Conservation (phyloP, 2,329 filamentous ascomycete genomes). For the Fusarium sambucinum region DNA sequence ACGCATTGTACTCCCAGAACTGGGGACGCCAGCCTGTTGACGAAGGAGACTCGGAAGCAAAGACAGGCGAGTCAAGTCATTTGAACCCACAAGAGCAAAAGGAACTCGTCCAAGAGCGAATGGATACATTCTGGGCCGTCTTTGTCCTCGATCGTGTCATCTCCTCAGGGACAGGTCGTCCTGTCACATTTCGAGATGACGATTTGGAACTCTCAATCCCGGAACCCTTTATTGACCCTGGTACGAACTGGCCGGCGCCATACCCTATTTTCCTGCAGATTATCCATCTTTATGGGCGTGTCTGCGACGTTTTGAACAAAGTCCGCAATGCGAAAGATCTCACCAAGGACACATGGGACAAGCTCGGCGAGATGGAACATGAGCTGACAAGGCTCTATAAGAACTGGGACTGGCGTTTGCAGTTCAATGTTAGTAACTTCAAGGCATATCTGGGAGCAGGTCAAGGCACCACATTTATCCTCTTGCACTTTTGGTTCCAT, state of each 20-base stretch:
- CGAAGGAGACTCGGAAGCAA: constrained; percentile 56
- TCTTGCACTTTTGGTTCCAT: constrained; percentile 91
- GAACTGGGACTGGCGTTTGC: constrained; percentile 77
- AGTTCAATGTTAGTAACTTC: constrained; percentile 89
- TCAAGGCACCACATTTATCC: constrained; percentile 87
- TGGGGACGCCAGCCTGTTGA: constrained; percentile 55
- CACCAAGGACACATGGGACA: constrained; percentile 78
- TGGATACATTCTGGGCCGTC: constrained; percentile 91
- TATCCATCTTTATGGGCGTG: constrained; percentile 85
- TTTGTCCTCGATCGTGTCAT: constrained; percentile 90
- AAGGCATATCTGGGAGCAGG: constrained; percentile 84
- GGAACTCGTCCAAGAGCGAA: constrained; percentile 81
- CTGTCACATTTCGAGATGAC: constrained; percentile 84
- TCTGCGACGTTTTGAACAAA: constrained; percentile 86
- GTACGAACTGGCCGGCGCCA: constrained; percentile 78
- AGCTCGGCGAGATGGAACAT: constrained; percentile 81
- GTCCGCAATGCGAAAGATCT: constrained; percentile 80
- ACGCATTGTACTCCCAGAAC: constrained; percentile 62
- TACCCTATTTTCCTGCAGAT: constrained; percentile 86
- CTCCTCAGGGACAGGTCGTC: constrained; percentile 85
- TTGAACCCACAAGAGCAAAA: constrained; percentile 65
- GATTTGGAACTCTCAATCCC: constrained; percentile 85
- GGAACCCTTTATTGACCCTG: constrained; percentile 61
- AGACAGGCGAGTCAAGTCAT: constrained; percentile 57
- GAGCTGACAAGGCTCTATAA: constrained; percentile 81